These are phyloP conservation scores for Cordyceps farinosa DNA, from an alignment of 2,329 filamentous ascomycete species.

Conservation along the genomic window DNA sequence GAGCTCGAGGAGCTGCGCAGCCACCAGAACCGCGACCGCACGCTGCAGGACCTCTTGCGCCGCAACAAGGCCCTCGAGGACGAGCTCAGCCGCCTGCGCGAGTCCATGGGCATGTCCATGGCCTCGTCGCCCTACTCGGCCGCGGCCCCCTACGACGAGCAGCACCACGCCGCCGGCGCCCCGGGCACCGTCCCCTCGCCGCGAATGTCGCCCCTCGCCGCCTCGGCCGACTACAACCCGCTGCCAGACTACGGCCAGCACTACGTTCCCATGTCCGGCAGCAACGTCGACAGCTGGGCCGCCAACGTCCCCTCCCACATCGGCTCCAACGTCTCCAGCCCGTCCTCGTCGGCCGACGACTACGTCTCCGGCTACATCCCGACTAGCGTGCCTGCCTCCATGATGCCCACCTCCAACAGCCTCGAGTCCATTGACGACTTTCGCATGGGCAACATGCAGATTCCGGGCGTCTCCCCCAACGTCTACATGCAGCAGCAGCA, in stretches of 20 bases:
- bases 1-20: slow-evolving; percentile 68
- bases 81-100: slow-evolving; percentile 45
- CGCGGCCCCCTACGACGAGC: slow-evolving; percentile 40
- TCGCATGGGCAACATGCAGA: slow-evolving; percentile 28
- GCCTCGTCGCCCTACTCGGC: slow-evolving; percentile 37
- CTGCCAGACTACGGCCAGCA: slow-evolving; percentile 39
- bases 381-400: slow-evolving; percentile 44
- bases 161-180: slow-evolving; percentile 32
- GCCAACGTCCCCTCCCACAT: slow-evolving; percentile 42
- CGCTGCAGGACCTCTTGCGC: slow-evolving; percentile 49
- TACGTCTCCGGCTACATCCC: slow-evolving; percentile 46
- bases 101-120: slow-evolving; percentile 42
- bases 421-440: slow-evolving; percentile 29
- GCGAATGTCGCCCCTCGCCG: slow-evolving; percentile 43
- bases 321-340: slow-evolving; percentile 49
- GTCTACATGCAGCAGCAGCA: slow-evolving; percentile 25
- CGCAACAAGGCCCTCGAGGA: slow-evolving; percentile 53
- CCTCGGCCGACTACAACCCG: slow-evolving; percentile 40
- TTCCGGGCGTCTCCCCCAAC: slow-evolving; percentile 2
- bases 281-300: slow-evolving; percentile 44
- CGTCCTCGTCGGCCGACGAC: slow-evolving; percentile 49
- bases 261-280: slow-evolving; percentile 40
- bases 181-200: slow-evolving; percentile 38
- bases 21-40: slow-evolving; percentile 45
- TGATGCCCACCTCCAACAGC: slow-evolving; percentile 35